Conservation (phyloP, 2,329 filamentous ascomycete species). For the Escovopsis sp. region DNA sequence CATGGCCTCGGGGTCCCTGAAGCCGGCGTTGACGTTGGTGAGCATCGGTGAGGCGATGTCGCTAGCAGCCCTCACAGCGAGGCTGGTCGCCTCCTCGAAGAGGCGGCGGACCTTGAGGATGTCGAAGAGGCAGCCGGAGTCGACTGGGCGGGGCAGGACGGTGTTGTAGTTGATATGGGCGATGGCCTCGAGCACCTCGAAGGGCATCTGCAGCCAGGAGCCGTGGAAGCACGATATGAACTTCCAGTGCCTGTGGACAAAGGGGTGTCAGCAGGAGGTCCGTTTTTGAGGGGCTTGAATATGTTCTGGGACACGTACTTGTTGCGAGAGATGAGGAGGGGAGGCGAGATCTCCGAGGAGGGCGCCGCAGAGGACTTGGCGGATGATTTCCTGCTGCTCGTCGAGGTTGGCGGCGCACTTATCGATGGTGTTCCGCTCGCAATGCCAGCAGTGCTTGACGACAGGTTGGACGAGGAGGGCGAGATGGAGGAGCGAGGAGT, state of each 20-base stretch:
- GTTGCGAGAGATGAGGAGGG: conserved; percentile 38
- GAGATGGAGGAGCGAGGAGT: not conserved
- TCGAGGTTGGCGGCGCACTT: not conserved
- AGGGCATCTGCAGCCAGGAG: conserved; percentile 66
- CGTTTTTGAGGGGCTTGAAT: not conserved
- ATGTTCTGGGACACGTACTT: conserved; percentile 36
- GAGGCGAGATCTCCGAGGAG: conserved; percentile 5
- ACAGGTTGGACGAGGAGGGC: too few relatives aligned
- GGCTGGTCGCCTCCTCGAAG: conserved; percentile 65
- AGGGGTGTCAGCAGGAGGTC: too few relatives aligned
- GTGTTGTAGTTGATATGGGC: conserved; percentile 69
- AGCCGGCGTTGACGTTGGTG: conserved; percentile 35
- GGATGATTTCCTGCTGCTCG: conserved; percentile 3
- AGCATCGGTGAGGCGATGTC: conserved; percentile 53
- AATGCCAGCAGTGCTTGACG: not conserved
- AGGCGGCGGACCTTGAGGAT: conserved; percentile 66
- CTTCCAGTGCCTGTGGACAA: too few relatives aligned
- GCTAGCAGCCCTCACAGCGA: conserved; percentile 63
- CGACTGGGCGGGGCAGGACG: conserved; percentile 60
- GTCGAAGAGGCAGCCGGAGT: conserved; percentile 71
- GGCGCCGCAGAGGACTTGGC: conserved; percentile 5
- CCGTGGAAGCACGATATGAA: conserved; percentile 76
- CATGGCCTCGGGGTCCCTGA: conserved; percentile 9
- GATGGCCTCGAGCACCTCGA: conserved; percentile 64
- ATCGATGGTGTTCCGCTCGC: not conserved